Evolutionary conservation across 73 alveolate genomes (phyloP), one percentile per base, ranked within the genome.

Genomic region (Paramecium pentaurelia): DNA sequence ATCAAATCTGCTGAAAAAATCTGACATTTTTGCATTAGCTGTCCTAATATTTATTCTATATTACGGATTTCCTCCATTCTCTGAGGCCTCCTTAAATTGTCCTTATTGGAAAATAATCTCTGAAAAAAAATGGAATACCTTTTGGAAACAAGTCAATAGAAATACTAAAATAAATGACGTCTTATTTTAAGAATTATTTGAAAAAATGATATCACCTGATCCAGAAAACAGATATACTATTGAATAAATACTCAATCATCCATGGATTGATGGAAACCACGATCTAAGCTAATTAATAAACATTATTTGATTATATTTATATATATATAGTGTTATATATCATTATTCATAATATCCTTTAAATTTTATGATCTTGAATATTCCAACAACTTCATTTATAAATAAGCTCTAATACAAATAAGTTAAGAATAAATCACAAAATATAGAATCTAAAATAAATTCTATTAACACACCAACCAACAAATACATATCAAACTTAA

Each of bases 61-160:
- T 25, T 71, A 71, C 37, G 94, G 92, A 38, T 44, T 45, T 38
- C 94, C 94, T 44, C 94, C 94, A n/a, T 89, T 89, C 68, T 45
- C 64, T 45, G 54, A 68, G 84, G 92, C 92, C n/a, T 42, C 75
- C 14, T 4, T 4, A 71, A 40, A 45, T 25, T 77, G 88, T 34
- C 92, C 94, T 3, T 89, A 71, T 71, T 89, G 88, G 92, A 71
- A 88, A 32, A 20, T 71, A 14, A 71, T 89, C 20, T 44, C 49
- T 71, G 84, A 71, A 4, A 36, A 37, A 38, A 71, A 89, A 16
- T 89, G 60, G 71, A 45, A 71, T 14, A 12, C 25, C 5, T 89
- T 71, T 22, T 89, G 94, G 94, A 64, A 77, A 18, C 32, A 28
- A n/a, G 92, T 89, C 27, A 85, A 77, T 71, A 89, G 77, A 58